phyloP scores from a whole-genome alignment of 768 basidiomycete genomes.

The Gymnopilus junonius region DNA sequence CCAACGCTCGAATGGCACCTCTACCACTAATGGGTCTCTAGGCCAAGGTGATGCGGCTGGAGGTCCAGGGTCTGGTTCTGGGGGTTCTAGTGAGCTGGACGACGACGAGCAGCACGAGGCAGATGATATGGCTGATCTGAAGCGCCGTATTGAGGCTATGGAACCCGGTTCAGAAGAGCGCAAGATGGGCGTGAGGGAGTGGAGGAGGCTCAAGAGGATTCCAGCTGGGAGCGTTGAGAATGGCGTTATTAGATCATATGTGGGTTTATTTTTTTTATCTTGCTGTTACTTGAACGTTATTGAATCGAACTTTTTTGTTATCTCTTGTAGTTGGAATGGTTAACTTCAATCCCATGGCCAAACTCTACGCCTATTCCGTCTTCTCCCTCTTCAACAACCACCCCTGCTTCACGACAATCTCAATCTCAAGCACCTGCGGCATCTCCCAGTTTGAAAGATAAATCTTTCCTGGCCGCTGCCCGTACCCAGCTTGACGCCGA shows the following conservation, averaged over 20 bases:
- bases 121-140: slow-evolving; percentile 77
- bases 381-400: background rate
- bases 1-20: slow-evolving; percentile 32
- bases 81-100: slow-evolving; percentile 30
- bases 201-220: slow-evolving; percentile 84
- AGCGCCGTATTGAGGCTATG: slow-evolving; percentile 76
- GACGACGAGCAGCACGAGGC: slow-evolving; percentile 83
- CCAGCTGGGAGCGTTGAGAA: slow-evolving; percentile 90
- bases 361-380: slow-evolving; percentile 38
- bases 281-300: too few relatives aligned
- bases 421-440: slow-evolving; percentile 10
- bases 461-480: slow-evolving; percentile 69
- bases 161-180: slow-evolving; percentile 76
- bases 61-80: slow-evolving; percentile 20
- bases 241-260: slow-evolving; percentile 85
- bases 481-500: slow-evolving; percentile 85
- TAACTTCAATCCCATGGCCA: slow-evolving; percentile 86
- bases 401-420: background rate
- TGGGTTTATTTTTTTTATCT: slow-evolving; percentile 42
- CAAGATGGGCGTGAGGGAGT: slow-evolving; percentile 82
- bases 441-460: slow-evolving; percentile 43
- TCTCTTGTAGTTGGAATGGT: slow-evolving; percentile 80
- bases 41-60: slow-evolving; percentile 7
- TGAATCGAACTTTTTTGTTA: slow-evolving; percentile 1
- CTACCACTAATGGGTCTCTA: background rate